These are phyloP conservation scores for Baudoinia panamericana DNA, from an alignment of 495 filamentous ascomycete species.

Conservation along the genomic window DNA sequence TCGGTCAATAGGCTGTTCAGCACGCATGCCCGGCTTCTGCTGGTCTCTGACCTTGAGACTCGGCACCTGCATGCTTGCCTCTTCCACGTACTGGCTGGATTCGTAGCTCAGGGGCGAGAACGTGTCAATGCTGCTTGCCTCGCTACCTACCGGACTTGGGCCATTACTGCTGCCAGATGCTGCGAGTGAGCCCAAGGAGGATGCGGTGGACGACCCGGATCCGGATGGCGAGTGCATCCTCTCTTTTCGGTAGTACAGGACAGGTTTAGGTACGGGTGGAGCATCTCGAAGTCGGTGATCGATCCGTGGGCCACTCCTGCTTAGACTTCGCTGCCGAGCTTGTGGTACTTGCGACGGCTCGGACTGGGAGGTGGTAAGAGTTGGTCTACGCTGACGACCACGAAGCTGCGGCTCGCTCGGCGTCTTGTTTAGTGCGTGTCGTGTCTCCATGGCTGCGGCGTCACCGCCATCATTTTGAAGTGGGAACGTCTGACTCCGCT, in stretches of 20 bases:
- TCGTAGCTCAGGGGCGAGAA: slow-evolving; percentile 8
- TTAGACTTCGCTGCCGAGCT: slow-evolving; percentile 4
- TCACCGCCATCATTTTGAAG: slow-evolving; percentile 21
- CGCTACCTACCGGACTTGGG: slow-evolving; percentile 14
- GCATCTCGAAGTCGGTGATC: slow-evolving; percentile 14
- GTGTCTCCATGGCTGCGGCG: slow-evolving; percentile 1
- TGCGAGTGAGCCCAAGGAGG: slow-evolving; percentile 8
- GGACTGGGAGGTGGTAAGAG: neutral
- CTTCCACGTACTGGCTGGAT: slow-evolving; percentile 4
- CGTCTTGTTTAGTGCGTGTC: slow-evolving; percentile 8
- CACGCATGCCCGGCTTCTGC: slow-evolving; percentile 14
- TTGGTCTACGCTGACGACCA: slow-evolving; percentile 13
- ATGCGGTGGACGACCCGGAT: slow-evolving; percentile 18
- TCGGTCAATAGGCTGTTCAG: slow-evolving; percentile 7
- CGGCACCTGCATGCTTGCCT: slow-evolving; percentile 9
- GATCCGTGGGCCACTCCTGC: slow-evolving; percentile 3
- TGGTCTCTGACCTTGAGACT: slow-evolving; percentile 7
- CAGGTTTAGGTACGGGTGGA: slow-evolving; percentile 15
- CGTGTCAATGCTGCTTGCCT: slow-evolving; percentile 16
- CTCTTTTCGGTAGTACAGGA: slow-evolving; percentile 8
- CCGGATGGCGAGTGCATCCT: slow-evolving; percentile 11
- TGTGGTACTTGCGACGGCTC: slow-evolving; percentile 9
- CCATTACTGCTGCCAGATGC: slow-evolving; percentile 12
- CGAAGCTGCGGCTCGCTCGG: slow-evolving; percentile 14
- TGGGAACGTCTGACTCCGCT: slow-evolving; percentile 23